These are phyloP conservation scores for Lachancea nothofagi DNA, from an alignment of 805 yeast species.

Conservation along the genomic window DNA sequence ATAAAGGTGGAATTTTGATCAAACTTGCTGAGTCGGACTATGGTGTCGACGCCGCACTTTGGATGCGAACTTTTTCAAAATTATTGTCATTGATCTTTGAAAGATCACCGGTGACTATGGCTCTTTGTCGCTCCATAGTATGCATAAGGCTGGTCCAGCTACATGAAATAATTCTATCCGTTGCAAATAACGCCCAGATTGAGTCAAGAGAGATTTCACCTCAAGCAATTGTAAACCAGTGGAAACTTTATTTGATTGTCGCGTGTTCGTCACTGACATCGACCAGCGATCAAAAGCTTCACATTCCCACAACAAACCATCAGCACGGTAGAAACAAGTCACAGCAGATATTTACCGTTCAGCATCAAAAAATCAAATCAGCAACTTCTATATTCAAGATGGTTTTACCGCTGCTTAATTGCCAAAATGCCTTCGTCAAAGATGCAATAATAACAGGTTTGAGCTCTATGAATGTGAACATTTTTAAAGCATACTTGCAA, in stretches of 20 bases:
- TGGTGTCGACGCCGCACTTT: constrained; percentile 93
- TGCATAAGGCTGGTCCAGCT: constrained; percentile 85
- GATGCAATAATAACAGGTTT: constrained; percentile 89
- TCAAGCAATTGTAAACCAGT: constrained; percentile 71
- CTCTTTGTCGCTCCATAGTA: constrained; percentile 83
- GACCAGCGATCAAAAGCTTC: constrained; percentile 77
- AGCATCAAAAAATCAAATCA: constrained; percentile 87
- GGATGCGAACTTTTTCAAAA: constrained; percentile 85
- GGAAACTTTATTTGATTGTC: constrained; percentile 83
- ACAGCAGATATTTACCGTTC: constrained; percentile 72
- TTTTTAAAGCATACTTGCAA: constrained; percentile 75
- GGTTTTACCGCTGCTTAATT: constrained; percentile 74
- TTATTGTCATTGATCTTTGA: constrained; percentile 67
- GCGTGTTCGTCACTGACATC: constrained; percentile 90
- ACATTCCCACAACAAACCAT: constrained; percentile 47
- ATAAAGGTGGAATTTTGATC: constrained; percentile 62
- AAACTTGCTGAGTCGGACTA: constrained; percentile 84
- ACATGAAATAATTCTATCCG: constrained; percentile 58
- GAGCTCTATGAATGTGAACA: constrained; percentile 84
- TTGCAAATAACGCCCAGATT: constrained; percentile 41
- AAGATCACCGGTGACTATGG: constrained; percentile 87
- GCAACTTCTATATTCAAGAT: constrained; percentile 84
- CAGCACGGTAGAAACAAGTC: constrained; percentile 72
- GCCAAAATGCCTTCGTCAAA: constrained; percentile 61
- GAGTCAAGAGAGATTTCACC: constrained; percentile 43